Evolutionary conservation across 768 basidiomycete genomes (phyloP), one percentile per base, ranked within the genome.

Genomic region (Russula vinacea): DNA sequence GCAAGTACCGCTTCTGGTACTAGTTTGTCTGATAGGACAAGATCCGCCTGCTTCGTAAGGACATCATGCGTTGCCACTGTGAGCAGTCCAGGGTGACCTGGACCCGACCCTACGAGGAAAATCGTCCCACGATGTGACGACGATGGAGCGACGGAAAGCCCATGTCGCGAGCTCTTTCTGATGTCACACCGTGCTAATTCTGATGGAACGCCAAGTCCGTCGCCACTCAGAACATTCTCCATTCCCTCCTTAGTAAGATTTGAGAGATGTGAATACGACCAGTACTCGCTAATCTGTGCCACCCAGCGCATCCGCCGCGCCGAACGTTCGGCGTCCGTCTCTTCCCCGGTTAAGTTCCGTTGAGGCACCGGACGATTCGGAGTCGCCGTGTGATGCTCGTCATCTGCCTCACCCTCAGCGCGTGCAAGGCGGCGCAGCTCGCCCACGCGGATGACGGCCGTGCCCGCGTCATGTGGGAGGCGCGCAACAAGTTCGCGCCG

Each of bases 1-100:
- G 83, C 86, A 22, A 99, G 85, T 10, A 99, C 89, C 9, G 88
- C 85, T 16, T 88, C 81, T 0, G 96, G 96, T 2, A 98, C 96
- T 33, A 99, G 89, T 71, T 99, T 99, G 77, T 99, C 97, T 16
- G 94, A 91, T 14, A 99, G 84, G 13, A 98, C 92, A 29, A 97
- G 78, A 67, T 96, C 87, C 1, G 94, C 92, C 33, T 85, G 80
- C 60, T 81, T 80, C 1, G 90, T 92, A 49, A 99, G 82, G 0
- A 89, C 85, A 19, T 80, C 82, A 69, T 91, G 90, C 0, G 94
- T 91, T 1, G 94, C 92, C 9, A 91, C 76, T 1, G 97, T 98
- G 57, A 99, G 85, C 19, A 99, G 82, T 3, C 90, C 89, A 0
- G 96, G 94, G 67, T 96, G 94, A 5, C 97, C 97, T 1, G 97